phyloP scores from a whole-genome alignment of 2,329 filamentous ascomycete species.

The Fusarium solani-melongenae region DNA sequence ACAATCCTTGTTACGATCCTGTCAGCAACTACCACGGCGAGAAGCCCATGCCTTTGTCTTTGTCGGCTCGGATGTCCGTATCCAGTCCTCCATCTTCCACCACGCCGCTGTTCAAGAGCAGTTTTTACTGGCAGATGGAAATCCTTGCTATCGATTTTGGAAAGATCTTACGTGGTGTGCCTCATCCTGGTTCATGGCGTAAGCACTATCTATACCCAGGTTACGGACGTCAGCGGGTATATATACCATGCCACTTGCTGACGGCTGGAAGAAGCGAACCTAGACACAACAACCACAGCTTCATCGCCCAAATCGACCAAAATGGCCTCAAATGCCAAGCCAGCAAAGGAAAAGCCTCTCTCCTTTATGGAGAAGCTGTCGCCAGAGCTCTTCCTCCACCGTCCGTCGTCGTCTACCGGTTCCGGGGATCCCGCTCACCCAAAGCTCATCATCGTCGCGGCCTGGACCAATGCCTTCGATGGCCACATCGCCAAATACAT shows the following conservation, averaged over 20 bases:
- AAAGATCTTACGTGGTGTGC: not conserved
- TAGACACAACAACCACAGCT: not conserved
- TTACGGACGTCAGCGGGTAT: not conserved
- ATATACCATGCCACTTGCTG: not conserved
- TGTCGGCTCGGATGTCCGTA: not conserved
- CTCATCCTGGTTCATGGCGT: not conserved
- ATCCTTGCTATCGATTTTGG: not conserved
- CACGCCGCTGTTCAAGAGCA: not conserved
- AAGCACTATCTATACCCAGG: not conserved
- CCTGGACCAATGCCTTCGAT: constrained; percentile 22
- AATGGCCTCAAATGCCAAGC: not conserved
- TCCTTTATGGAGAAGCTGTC: constrained; percentile 24
- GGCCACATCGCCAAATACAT: constrained; percentile 28
- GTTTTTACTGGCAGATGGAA: not conserved
- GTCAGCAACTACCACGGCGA: not conserved
- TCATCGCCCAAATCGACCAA: not conserved
- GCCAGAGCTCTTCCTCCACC: constrained; percentile 12
- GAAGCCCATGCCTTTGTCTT: not conserved
- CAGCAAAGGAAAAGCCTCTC: constrained; percentile 2
- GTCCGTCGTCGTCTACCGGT: not conserved
- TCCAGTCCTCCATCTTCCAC: not conserved
- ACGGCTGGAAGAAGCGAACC: not conserved
- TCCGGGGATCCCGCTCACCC: not conserved
- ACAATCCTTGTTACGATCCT: not conserved
- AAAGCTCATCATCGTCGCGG: constrained; percentile 20